These are phyloP conservation scores for Phylloporus sp. DNA, from an alignment of 768 basidiomycete genomes.

Conservation along the genomic window DNA sequence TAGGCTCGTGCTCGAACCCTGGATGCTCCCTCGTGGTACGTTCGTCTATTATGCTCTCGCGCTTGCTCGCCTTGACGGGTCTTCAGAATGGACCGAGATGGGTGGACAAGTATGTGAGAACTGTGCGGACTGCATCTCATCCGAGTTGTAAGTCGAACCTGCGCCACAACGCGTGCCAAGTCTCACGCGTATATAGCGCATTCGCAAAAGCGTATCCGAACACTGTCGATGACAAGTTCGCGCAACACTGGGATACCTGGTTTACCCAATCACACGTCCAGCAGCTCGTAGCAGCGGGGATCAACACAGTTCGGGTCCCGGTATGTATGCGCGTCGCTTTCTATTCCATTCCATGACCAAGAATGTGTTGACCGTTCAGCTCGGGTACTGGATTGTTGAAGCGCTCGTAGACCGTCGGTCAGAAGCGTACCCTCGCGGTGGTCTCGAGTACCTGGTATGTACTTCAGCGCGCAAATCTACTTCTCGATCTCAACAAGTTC, in stretches of 20 bases:
- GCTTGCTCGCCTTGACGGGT: neutral
- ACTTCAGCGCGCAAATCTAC: neutral
- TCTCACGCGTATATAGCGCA: slow-evolving; percentile 35
- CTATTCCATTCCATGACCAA: neutral
- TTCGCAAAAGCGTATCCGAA: slow-evolving; percentile 56
- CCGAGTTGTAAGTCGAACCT: slow-evolving; percentile 52
- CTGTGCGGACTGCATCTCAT: slow-evolving; percentile 58
- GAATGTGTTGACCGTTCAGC: slow-evolving; percentile 34
- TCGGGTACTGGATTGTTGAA: slow-evolving; percentile 83
- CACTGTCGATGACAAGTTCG: slow-evolving; percentile 54
- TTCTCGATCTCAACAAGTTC: neutral
- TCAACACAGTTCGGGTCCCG: slow-evolving; percentile 76
- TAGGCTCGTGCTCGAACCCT: slow-evolving; percentile 74
- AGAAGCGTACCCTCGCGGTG: slow-evolving; percentile 68
- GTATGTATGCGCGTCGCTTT: slow-evolving; percentile 35
- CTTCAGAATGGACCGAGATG: slow-evolving; percentile 65
- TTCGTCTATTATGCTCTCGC: neutral
- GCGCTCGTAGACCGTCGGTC: slow-evolving; percentile 53
- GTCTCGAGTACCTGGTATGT: slow-evolving; percentile 57
- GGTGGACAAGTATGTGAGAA: slow-evolving; percentile 58
- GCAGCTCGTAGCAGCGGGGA: slow-evolving; percentile 46
- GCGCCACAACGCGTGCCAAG: too few species aligned
- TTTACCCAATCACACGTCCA: slow-evolving; percentile 61
- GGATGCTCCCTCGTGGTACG: slow-evolving; percentile 72
- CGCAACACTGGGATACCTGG: slow-evolving; percentile 70